These are phyloP conservation scores for Macrotyloma uniflorum DNA, from an alignment of 306 rosid genomes.

Conservation along the genomic window DNA sequence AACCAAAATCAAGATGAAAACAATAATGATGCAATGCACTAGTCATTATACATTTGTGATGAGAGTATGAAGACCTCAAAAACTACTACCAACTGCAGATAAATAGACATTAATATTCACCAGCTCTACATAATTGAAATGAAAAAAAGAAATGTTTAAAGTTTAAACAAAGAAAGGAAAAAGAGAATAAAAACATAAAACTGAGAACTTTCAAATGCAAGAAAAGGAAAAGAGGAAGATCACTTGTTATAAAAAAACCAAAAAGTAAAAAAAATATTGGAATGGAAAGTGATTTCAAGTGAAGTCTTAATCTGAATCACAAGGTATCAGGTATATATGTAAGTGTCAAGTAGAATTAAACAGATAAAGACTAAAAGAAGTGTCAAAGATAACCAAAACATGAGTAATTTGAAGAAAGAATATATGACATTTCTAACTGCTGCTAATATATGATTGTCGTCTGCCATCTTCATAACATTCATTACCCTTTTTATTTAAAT, in stretches of 20 bases:
- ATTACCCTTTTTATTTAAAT: background rate
- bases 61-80: background rate
- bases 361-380: background rate
- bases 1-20: conserved; percentile 23
- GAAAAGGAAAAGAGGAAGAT: conserved; percentile 4
- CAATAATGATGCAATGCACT: background rate
- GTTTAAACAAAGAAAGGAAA: conserved; percentile 6
- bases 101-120: background rate
- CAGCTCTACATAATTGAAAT: background rate
- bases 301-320: background rate
- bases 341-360: conserved; percentile 2
- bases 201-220: background rate
- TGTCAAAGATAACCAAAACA: conserved; percentile 13
- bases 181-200: background rate
- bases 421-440: background rate
- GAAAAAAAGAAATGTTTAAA: background rate
- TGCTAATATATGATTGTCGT: conserved; percentile 2
- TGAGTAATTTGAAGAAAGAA: conserved; percentile 8
- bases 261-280: background rate
- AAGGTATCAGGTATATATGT: background rate
- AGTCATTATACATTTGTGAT: background rate
- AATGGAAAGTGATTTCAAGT: conserved; percentile 1
- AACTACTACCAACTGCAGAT: conserved; percentile 3
- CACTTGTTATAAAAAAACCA: background rate
- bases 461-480: background rate